Conservation (phyloP, 2,329 filamentous ascomycete species). For the Cladophialophora chaetospira region DNA sequence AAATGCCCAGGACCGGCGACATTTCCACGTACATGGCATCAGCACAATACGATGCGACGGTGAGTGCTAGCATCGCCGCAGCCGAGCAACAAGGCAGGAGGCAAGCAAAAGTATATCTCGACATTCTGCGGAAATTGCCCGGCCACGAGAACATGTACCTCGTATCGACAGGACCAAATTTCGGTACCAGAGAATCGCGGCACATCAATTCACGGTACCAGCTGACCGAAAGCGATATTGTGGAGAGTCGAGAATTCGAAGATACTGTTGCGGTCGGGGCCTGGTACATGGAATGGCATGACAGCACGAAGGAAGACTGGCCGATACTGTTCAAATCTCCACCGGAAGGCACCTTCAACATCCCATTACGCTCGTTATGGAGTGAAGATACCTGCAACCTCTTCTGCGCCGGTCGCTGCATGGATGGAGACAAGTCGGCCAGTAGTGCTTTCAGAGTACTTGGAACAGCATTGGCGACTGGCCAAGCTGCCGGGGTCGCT, state of each 20-base stretch:
- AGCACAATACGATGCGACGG: slow-evolving; percentile 13
- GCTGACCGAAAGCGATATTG: slow-evolving; percentile 14
- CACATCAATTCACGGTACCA: slow-evolving; percentile 15
- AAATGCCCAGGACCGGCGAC: slow-evolving; percentile 10
- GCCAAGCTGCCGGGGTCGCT: slow-evolving; percentile 9
- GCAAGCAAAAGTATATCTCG: slow-evolving; percentile 15
- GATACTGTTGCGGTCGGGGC: slow-evolving; percentile 11
- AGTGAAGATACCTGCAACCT: slow-evolving; percentile 11
- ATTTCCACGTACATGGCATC: slow-evolving; percentile 15
- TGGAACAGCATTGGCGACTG: slow-evolving; percentile 14
- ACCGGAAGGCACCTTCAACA: slow-evolving; percentile 10
- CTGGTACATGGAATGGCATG: slow-evolving; percentile 18
- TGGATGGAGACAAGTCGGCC: slow-evolving; percentile 11
- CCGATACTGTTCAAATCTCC: slow-evolving; percentile 3
- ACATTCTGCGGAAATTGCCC: slow-evolving; percentile 15
- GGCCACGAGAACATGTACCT: slow-evolving; percentile 21
- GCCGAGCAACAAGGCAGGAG: slow-evolving; percentile 8
- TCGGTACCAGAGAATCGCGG: slow-evolving; percentile 18
- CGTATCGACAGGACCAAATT: slow-evolving; percentile 17
- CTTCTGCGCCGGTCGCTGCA: slow-evolving; percentile 14
- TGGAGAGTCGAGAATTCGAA: slow-evolving; percentile 1
- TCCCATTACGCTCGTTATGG: slow-evolving; percentile 7
- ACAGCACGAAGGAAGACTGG: slow-evolving; percentile 9
- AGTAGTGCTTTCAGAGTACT: slow-evolving; percentile 13
- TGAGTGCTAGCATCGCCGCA: slow-evolving; percentile 9